A percentile compares a stretch with the other conserved stretches of the same genome.
These are phyloP conservation scores for Candida loeiensis DNA, from an alignment of 805 yeast species.

Conservation along the genomic window DNA sequence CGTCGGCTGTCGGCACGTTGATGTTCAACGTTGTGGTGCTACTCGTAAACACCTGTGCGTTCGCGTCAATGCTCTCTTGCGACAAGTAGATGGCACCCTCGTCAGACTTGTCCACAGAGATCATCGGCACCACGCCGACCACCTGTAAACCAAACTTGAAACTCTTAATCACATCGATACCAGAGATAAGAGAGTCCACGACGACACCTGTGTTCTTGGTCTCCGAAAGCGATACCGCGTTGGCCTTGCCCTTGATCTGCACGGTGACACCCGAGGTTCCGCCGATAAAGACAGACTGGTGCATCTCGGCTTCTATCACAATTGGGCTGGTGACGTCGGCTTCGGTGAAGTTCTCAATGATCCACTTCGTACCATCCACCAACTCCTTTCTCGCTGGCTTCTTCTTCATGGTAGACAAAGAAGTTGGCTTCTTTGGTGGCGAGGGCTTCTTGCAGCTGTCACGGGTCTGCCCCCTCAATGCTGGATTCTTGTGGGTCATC, in stretches of 20 bases:
- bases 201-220: constrained; percentile 73
- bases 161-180: constrained; percentile 83
- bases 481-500: constrained; percentile 92
- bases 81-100: constrained; percentile 79
- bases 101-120: constrained; percentile 85
- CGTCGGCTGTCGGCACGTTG: constrained; percentile 70
- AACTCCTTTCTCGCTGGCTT: constrained; percentile 59
- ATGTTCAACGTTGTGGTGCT: constrained; percentile 82
- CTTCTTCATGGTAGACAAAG: constrained; percentile 40
- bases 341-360: constrained; percentile 72
- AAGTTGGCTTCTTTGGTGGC: constrained; percentile 80
- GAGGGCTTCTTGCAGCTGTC: constrained; percentile 58
- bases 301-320: constrained; percentile 71
- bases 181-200: constrained; percentile 80
- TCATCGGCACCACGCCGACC: constrained; percentile 74
- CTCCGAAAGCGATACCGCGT: constrained; percentile 77
- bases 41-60: constrained; percentile 67
- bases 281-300: constrained; percentile 87
- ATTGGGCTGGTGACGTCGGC: constrained; percentile 53
- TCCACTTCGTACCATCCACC: constrained; percentile 80
- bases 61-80: constrained; percentile 65
- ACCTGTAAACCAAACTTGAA: constrained; percentile 81
- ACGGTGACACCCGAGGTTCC: constrained; percentile 70
- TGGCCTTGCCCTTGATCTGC: constrained; percentile 86
- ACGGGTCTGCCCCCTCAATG: constrained; percentile 60